phyloP scores from a whole-genome alignment of 306 rosid genomes.

The Malus sieversii region DNA sequence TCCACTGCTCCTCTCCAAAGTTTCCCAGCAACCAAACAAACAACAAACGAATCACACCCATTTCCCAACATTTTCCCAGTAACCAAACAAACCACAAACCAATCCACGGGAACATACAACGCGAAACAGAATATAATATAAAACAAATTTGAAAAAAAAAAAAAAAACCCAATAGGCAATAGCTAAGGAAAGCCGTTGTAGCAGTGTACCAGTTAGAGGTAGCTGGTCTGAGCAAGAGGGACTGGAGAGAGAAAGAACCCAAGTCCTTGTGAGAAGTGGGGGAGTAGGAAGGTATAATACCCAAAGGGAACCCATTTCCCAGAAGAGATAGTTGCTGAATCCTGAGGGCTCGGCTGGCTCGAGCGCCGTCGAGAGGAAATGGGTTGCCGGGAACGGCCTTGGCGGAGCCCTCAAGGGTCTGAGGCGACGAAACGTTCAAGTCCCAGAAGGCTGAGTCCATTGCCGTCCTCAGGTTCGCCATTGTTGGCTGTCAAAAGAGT shows the following conservation, averaged over 20 bases:
- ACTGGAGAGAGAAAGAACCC: conserved; percentile 67
- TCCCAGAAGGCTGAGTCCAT: conserved; percentile 87
- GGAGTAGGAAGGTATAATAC: conserved; percentile 51
- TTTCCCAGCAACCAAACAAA: neutral
- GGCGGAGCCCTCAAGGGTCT: conserved; percentile 48
- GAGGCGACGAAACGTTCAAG: conserved; percentile 59
- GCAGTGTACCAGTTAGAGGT: conserved; percentile 41
- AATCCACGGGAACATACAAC: neutral
- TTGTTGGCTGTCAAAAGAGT: conserved; percentile 10
- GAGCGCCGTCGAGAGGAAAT: conserved; percentile 55
- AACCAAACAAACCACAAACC: neutral
- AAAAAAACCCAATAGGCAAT: neutral
- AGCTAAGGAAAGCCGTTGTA: neutral
- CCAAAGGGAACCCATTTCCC: conserved; percentile 39
- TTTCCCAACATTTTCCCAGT: neutral
- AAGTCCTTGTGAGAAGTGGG: conserved; percentile 49
- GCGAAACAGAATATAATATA: neutral
- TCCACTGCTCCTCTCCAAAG: neutral
- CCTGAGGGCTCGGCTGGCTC: conserved; percentile 54
- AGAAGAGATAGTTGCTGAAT: conserved; percentile 52
- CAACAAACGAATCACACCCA: neutral
- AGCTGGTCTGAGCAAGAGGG: conserved; percentile 42
- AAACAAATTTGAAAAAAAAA: no score
- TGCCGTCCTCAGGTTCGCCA: conserved; percentile 73
- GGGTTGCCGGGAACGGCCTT: conserved; percentile 69